Base-by-base conservation (phyloP, 371 early-diverging fungal genomes). In the Polyrhizophydium stewartii region DNA sequence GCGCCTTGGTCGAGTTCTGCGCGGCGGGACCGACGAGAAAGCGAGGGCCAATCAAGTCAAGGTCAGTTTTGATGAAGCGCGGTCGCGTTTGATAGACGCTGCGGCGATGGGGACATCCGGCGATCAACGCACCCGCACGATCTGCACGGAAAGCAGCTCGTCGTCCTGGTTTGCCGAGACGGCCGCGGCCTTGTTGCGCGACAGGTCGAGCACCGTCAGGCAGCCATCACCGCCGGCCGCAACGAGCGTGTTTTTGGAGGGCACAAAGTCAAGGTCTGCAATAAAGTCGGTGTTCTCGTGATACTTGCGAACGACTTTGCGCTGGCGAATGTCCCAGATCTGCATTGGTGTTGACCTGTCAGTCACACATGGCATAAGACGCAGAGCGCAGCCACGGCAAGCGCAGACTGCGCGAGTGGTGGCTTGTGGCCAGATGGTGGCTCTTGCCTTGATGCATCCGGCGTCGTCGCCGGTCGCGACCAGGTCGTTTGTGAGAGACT, bases 141-240 rank as follows among this genome's bases (percentile, higher is more conserved):
- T 67, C 1, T 76, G 75, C 9, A 95, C 78, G 5, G 89, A 92
- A 50, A 94, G 69, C 43, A 95, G 79, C 65, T 96, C 97, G 65
- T 94, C 96, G 46, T 96, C 97, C 75, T 92, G 89, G 64, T 92
- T 87, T 35, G 89, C 94, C 1, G 93, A 93, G 67, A 90, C 85
- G 43, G 84, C 89, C 22, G 88, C 67, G 13, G 90, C 86, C 56
- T 87, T 82, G 19, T 84, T 76, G 67, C 91, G 92, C 46, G 94
- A 86, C 38, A 92, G 83, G 70, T 97, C 96, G 70, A 86, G 92
- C 1, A 92, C 88, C 3, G 94, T 88, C 57, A 97, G 75, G 46
- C 84, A 90, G 0, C 96, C 97, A 70, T 96, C 96, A 19, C 91
- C 95, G 58, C 93, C 86, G 24, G 86, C 81, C 0, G 83, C 85